Conservation (phyloP, 2,329 filamentous ascomycete genomes). For the Scedosporium apiospermum region DNA sequence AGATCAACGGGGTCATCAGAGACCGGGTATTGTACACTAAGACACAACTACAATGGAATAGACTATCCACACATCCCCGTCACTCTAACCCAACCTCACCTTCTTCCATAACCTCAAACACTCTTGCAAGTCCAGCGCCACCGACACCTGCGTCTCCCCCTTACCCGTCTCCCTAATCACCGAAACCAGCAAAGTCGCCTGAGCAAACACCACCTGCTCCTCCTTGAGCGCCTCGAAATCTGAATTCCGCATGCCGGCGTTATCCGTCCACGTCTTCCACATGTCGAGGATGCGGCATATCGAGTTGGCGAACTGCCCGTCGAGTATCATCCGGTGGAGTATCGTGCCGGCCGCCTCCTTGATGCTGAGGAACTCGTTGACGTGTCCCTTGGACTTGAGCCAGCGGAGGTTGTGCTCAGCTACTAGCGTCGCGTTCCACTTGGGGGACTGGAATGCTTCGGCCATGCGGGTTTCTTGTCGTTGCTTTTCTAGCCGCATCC, state of each 20-base stretch:
- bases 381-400: slow-evolving; percentile 24
- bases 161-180: slow-evolving; percentile 34
- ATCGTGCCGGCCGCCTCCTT: slow-evolving; percentile 35
- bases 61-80: neutral
- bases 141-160: slow-evolving; percentile 33
- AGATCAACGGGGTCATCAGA: neutral
- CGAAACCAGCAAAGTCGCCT: slow-evolving; percentile 37
- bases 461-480: slow-evolving; percentile 33
- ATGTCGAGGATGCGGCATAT: slow-evolving; percentile 36
- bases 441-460: slow-evolving; percentile 44
- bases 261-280: slow-evolving; percentile 47
- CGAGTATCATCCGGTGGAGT: slow-evolving; percentile 42
- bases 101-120: slow-evolving; percentile 43
- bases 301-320: slow-evolving; percentile 29
- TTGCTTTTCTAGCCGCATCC: slow-evolving; percentile 26
- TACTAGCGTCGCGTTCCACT: slow-evolving; percentile 38
- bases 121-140: slow-evolving; percentile 44
- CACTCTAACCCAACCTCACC: slow-evolving; percentile 35
- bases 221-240: slow-evolving; percentile 31
- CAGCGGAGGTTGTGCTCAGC: slow-evolving; percentile 34
- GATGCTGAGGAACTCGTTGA: slow-evolving; percentile 17
- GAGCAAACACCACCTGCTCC: slow-evolving; percentile 31
- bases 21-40: neutral
- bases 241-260: slow-evolving; percentile 40
- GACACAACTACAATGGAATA: neutral